Conservation (phyloP, 108 stramenopile species). For the Aurantiochytrium sp. region DNA sequence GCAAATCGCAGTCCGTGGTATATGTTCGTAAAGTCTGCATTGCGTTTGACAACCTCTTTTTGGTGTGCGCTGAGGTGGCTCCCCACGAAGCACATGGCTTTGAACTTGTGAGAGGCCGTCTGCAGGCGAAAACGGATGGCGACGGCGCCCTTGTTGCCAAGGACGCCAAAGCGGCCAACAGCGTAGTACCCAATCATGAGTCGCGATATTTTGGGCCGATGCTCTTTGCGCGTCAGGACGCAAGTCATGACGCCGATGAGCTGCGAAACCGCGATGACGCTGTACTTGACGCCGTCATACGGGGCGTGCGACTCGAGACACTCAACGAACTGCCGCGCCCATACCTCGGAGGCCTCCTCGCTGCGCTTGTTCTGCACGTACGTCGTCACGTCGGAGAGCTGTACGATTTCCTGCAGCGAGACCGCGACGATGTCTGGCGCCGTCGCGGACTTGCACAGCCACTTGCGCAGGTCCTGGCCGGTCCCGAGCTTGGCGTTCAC, state of each 20-base stretch:
- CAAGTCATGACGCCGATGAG: constrained; percentile 8
- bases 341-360: neutral
- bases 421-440: neutral
- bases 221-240: neutral
- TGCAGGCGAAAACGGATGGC: neutral
- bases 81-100: neutral
- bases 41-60: neutral
- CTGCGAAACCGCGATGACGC: neutral
- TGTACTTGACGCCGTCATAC: neutral
- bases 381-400: neutral
- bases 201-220: neutral
- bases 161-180: neutral
- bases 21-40: neutral
- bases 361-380: neutral
- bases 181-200: neutral
- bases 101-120: neutral
- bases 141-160: neutral
- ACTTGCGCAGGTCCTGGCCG: neutral
- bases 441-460: neutral
- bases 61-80: neutral
- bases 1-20: neutral
- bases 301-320: neutral
- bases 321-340: neutral
- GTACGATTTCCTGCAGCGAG: neutral
- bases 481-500: neutral